These are phyloP conservation scores for Arthrobotrys musiformis DNA, from an alignment of 2,329 filamentous ascomycete species.

Conservation along the genomic window DNA sequence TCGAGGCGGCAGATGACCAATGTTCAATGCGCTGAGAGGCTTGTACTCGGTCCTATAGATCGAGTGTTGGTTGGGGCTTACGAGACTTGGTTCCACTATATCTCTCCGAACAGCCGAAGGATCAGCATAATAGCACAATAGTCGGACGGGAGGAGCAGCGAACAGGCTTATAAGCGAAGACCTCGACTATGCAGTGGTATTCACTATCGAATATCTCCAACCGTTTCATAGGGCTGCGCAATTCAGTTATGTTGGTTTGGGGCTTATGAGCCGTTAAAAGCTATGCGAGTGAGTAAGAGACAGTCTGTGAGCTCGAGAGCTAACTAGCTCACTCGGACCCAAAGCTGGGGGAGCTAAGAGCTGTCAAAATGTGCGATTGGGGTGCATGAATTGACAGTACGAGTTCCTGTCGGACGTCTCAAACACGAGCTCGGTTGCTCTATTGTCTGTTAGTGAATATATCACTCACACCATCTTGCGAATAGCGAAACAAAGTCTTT, in stretches of 20 bases:
- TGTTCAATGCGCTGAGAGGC: neutral
- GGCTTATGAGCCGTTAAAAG: neutral
- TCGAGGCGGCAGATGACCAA: slow-evolving; percentile 32
- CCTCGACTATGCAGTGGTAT: neutral
- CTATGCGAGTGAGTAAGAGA: neutral
- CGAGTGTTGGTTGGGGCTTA: too few species aligned
- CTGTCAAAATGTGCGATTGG: slow-evolving; percentile 30
- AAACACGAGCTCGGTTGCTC: slow-evolving; percentile 8
- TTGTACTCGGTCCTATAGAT: too few species aligned
- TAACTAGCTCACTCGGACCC: slow-evolving; percentile 5
- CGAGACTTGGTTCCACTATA: neutral
- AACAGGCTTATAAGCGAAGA: slow-evolving; percentile 8
- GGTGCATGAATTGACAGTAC: slow-evolving; percentile 9
- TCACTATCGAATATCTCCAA: slow-evolving; percentile 1
- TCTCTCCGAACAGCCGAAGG: slow-evolving; percentile 5
- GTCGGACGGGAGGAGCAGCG: neutral
- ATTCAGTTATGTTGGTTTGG: neutral
- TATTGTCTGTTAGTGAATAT: slow-evolving; percentile 1
- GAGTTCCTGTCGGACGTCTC: slow-evolving; percentile 15
- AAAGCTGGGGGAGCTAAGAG: neutral
- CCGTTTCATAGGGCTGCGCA: neutral
- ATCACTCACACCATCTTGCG: slow-evolving; percentile 50
- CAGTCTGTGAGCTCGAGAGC: neutral
- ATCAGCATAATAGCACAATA: slow-evolving; percentile 12
- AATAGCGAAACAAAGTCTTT: neutral